These are phyloP conservation scores for Metarhizium anisopliae DNA, from an alignment of 2,329 filamentous ascomycete species.

Conservation along the genomic window DNA sequence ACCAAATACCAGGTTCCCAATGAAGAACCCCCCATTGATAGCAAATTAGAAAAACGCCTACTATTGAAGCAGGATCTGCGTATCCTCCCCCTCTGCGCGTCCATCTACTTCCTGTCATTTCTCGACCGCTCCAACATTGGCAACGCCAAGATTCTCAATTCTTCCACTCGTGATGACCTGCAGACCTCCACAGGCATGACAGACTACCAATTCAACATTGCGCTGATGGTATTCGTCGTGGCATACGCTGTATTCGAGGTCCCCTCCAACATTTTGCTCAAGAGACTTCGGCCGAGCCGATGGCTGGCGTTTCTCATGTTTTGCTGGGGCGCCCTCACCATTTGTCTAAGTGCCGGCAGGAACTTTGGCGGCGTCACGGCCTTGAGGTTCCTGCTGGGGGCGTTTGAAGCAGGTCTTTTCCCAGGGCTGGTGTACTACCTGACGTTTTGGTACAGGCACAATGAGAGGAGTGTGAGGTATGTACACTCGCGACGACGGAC, in stretches of 20 bases:
- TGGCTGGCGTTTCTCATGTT: constrained; percentile 61
- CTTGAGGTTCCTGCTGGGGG: constrained; percentile 58
- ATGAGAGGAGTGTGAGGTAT: constrained; percentile 55
- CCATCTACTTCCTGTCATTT: constrained; percentile 59
- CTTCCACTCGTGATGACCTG: constrained; percentile 50
- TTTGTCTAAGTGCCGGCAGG: constrained; percentile 54
- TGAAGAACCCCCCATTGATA: background rate
- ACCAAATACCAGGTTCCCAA: background rate
- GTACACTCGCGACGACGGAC: constrained; percentile 2
- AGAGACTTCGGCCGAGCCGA: constrained; percentile 51
- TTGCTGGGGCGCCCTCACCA: constrained; percentile 58
- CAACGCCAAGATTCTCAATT: constrained; percentile 59
- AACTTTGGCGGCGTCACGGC: constrained; percentile 55
- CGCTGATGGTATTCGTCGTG: constrained; percentile 52
- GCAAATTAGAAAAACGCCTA: constrained; percentile 25
- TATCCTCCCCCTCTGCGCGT: constrained; percentile 54
- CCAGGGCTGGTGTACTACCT: constrained; percentile 52
- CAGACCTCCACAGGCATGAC: constrained; percentile 53
- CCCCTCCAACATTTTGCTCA: constrained; percentile 57
- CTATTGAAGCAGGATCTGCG: constrained; percentile 52
- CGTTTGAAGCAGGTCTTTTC: constrained; percentile 58
- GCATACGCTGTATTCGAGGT: constrained; percentile 54
- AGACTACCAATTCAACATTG: constrained; percentile 48
- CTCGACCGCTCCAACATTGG: constrained; percentile 62
- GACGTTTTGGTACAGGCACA: constrained; percentile 65